phyloP scores from a whole-genome alignment of 257 asterid species.

The Gentiana dahurica region DNA sequence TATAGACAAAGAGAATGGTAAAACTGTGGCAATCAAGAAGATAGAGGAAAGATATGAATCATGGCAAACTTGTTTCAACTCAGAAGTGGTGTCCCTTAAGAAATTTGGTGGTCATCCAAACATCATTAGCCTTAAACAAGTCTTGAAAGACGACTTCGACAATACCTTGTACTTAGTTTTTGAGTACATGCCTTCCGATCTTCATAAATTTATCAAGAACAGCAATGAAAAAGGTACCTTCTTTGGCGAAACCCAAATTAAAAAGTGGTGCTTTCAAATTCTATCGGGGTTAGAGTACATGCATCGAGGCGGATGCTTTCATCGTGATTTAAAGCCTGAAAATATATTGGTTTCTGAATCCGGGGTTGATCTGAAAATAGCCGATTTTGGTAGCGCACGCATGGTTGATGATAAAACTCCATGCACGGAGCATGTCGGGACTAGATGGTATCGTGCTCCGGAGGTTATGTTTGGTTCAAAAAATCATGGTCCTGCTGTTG shows the following conservation, averaged over 20 bases:
- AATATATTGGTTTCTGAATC: background rate
- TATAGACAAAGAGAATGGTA: background rate
- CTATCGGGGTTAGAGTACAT: conserved; percentile 75
- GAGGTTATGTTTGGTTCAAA: background rate
- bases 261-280: conserved; percentile 74
- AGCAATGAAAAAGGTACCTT: too few species aligned
- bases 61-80: conserved; percentile 66
- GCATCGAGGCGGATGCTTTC: conserved; percentile 76
- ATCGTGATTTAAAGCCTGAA: conserved; percentile 76
- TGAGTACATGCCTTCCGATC: conserved; percentile 24
- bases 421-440: conserved; percentile 65
- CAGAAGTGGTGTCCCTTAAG: conserved; percentile 62
- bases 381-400: conserved; percentile 87
- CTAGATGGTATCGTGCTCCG: conserved; percentile 14
- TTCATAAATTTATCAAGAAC: conserved; percentile 8
- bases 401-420: conserved; percentile 65
- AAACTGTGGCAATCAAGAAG: conserved; percentile 4
- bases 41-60: conserved; percentile 22
- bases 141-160: conserved; percentile 32
- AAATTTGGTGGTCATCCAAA: conserved; percentile 29
- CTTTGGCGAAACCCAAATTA: background rate
- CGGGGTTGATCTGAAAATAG: conserved; percentile 28
- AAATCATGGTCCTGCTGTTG: conserved; percentile 37
- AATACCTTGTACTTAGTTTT: conserved; percentile 61
- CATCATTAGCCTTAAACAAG: conserved; percentile 65